Evolutionary conservation across 2,329 filamentous ascomycete species (phyloP), one percentile per base, ranked within the genome.

Genomic region (Xylariaceae sp.): DNA sequence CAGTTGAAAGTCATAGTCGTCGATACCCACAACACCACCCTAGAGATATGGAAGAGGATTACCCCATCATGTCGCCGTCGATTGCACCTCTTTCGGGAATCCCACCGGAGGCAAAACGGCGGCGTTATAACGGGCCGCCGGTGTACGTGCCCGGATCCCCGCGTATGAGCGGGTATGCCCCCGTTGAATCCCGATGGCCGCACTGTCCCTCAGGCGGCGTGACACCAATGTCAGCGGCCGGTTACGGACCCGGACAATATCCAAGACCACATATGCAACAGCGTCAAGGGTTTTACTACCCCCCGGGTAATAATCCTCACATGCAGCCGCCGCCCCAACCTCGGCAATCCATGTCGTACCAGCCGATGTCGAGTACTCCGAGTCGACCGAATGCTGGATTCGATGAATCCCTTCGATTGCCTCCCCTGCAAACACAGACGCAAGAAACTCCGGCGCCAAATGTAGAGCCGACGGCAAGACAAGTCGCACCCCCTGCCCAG

Each of bases 1-100:
- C 80, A 2, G 77, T 80, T 8, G 86, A 88, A 56, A 72, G 75
- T 34, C 89, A 89, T 69, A 81, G 86, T 58, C 82, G 87, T 18
- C 82, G 87, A 44, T 82, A 82, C 67, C 82, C 66, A 82, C 63
- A 77, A 76, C 49, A 64, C 64, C 56, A 73, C 72, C 71, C 64
- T 68, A 75, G 68, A 70, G 77, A 73, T 73, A 77, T 69, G 67
- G 70, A 71, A 5, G 73, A 74, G 50, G 70, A 73, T 44, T 73
- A 73, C 56, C 65, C 69, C 23, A 61, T 67, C 51, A 76, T 63
- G 70, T 77, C 69, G 65, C 73, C 69, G 30, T 50, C 58, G 39
- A 60, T 61, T 4, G 60, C 44, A 17, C 52, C 63, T 4, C 61
- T 53, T 8, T 56, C 58, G 6, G 61, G 64, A 5, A 45, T 61